These are phyloP conservation scores for Sphaerobolus stellatus DNA, from an alignment of 1,284 basidiomycete species.

Conservation along the genomic window DNA sequence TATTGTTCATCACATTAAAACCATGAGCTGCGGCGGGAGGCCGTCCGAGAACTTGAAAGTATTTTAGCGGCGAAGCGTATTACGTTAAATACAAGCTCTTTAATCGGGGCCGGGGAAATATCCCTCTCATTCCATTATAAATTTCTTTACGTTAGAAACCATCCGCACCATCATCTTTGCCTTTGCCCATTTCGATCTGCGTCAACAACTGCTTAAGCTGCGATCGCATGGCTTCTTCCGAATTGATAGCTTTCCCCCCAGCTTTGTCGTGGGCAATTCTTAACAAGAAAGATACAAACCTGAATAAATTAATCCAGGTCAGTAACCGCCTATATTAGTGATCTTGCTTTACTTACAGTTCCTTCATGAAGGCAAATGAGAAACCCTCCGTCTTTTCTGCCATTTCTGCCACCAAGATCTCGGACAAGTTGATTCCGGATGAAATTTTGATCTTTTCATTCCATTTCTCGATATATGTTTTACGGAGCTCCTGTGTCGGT, in stretches of 20 bases:
- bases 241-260: neutral
- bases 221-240: neutral
- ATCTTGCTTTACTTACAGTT: constrained; percentile 23
- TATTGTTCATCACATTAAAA: too few species aligned
- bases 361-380: constrained; percentile 32
- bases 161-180: too few species aligned
- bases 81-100: too few species aligned
- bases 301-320: constrained; percentile 4
- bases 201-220: neutral
- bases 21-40: too few species aligned
- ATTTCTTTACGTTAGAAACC: too few species aligned
- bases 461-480: constrained; percentile 27
- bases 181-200: neutral
- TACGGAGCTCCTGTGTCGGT: constrained; percentile 22
- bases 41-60: too few species aligned
- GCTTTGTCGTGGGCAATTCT: constrained; percentile 25
- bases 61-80: too few species aligned
- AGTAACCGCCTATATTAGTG: neutral
- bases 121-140: too few species aligned
- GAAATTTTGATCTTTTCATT: constrained; percentile 19
- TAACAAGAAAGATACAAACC: constrained; percentile 31
- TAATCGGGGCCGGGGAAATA: too few species aligned
- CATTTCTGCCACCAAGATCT: constrained; percentile 20
- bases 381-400: constrained; percentile 28
- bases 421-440: neutral